A percentile compares a stretch with the other conserved stretches of the same genome.
Conservation (phyloP, 2,329 filamentous ascomycete genomes). For the Dendrostoma leiphaemia region DNA sequence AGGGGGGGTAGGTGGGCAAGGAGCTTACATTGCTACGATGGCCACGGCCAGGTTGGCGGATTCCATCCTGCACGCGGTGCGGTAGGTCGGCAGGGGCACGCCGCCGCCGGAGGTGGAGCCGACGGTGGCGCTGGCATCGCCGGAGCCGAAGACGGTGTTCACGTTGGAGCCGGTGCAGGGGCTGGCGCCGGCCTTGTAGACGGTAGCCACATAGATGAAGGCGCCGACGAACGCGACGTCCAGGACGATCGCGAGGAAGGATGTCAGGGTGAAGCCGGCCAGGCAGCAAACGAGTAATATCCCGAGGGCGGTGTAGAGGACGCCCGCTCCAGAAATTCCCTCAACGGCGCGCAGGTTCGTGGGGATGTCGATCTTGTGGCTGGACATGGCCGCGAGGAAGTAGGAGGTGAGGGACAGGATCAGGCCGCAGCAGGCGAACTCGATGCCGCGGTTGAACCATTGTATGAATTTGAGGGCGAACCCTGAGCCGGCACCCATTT, state of each 20-base stretch:
- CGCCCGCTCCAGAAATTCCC: conserved; percentile 72
- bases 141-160: conserved; percentile 67
- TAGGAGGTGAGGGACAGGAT: conserved; percentile 80
- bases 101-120: conserved; percentile 46
- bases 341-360: conserved; percentile 70
- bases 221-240: conserved; percentile 73
- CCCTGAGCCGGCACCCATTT: conserved; percentile 58
- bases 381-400: conserved; percentile 72
- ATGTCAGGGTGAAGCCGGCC: conserved; percentile 71
- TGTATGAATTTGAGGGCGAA: conserved; percentile 66
- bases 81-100: conserved; percentile 47
- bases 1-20: not conserved
- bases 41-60: conserved; percentile 75
- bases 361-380: conserved; percentile 62
- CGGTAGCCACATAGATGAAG: conserved; percentile 78
- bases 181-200: conserved; percentile 67
- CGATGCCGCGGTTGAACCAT: conserved; percentile 69
- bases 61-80: conserved; percentile 68
- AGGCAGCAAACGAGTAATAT: conserved; percentile 75
- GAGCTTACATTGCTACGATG: conserved; percentile 68
- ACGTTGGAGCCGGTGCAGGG: conserved; percentile 59
- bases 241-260: conserved; percentile 69
- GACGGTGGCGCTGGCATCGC: conserved; percentile 48
- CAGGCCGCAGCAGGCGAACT: conserved; percentile 70
- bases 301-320: conserved; percentile 72